Conservation (phyloP, 2,329 filamentous ascomycete genomes). For the Furcasterigmium furcatum region DNA sequence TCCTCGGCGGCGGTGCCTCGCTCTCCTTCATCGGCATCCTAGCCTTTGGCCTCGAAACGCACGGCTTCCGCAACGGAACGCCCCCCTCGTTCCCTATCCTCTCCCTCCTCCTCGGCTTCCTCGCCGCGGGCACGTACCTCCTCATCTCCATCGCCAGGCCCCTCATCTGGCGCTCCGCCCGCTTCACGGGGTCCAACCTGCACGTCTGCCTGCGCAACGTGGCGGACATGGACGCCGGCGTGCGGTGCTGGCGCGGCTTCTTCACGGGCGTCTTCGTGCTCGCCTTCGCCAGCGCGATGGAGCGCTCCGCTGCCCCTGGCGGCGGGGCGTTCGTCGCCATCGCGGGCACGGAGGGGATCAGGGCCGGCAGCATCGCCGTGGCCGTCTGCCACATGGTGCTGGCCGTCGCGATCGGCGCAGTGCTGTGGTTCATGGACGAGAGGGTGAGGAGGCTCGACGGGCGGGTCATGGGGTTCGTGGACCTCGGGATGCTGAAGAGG, state of each 20-base stretch:
- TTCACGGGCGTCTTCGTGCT: slow-evolving; percentile 39
- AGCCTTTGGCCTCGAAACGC: slow-evolving; percentile 40
- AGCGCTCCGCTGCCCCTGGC: slow-evolving; percentile 3
- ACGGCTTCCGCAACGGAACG: slow-evolving; percentile 27
- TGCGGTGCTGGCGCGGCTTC: slow-evolving; percentile 36
- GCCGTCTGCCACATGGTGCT: slow-evolving; percentile 37
- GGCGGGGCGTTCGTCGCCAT: slow-evolving; percentile 11
- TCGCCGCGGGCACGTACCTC: slow-evolving; percentile 37
- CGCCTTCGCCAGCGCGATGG: slow-evolving; percentile 32
- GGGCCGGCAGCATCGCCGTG: slow-evolving; percentile 34
- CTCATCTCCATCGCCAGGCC: slow-evolving; percentile 38
- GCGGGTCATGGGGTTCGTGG: slow-evolving; percentile 41
- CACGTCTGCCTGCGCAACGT: slow-evolving; percentile 41
- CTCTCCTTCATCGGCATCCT: slow-evolving; percentile 39
- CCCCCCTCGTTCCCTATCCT: slow-evolving; percentile 32
- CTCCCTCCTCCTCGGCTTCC: slow-evolving; percentile 42
- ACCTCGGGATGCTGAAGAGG: slow-evolving; percentile 38
- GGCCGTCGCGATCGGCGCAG: slow-evolving; percentile 22
- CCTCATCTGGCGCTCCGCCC: slow-evolving; percentile 42
- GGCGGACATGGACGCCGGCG: slow-evolving; percentile 43
- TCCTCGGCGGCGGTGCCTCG: slow-evolving; percentile 30
- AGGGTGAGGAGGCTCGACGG: slow-evolving; percentile 40
- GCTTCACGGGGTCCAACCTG: slow-evolving; percentile 45
- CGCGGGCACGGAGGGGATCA: slow-evolving; percentile 26
- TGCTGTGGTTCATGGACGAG: slow-evolving; percentile 41